phyloP scores from a whole-genome alignment of 495 filamentous ascomycete genomes.

The Aspergillus panamensis region DNA sequence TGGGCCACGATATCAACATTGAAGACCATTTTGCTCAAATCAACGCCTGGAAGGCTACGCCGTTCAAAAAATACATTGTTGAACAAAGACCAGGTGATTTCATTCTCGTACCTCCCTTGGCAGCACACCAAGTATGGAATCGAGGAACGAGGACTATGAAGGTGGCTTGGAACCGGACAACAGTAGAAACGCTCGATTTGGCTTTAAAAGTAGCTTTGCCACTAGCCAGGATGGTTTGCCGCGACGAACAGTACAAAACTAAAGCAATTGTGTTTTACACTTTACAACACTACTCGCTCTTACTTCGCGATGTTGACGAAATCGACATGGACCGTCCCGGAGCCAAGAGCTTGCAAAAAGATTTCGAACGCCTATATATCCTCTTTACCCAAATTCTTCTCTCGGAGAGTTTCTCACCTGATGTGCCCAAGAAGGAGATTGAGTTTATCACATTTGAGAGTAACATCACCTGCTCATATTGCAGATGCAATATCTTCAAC shows the following conservation, averaged over 20 bases:
- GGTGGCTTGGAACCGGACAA: constrained; percentile 97
- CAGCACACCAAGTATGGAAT: constrained; percentile 99
- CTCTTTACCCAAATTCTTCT: constrained; percentile 75
- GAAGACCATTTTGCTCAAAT: constrained; percentile 95
- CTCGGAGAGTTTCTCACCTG: constrained; percentile 74
- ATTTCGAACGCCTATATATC: constrained; percentile 73
- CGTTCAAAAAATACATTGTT: constrained; percentile 87
- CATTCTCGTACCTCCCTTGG: constrained; percentile 89
- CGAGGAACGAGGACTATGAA: constrained; percentile 93
- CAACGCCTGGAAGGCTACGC: constrained; percentile 87
- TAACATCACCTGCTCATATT: constrained; percentile 92
- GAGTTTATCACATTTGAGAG: constrained; percentile 77
- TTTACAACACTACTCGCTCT: constrained; percentile 67
- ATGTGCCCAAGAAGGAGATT: constrained; percentile 54
- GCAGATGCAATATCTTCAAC: constrained; percentile 95
- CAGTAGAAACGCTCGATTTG: constrained; percentile 81
- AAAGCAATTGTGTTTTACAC: constrained; percentile 91
- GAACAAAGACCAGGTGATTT: constrained; percentile 93
- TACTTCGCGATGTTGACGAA: constrained; percentile 49
- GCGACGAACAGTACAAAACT: constrained; percentile 99
- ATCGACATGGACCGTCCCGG: constrained; percentile 44
- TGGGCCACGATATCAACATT: constrained; percentile 94
- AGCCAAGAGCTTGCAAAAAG: constrained; percentile 63
- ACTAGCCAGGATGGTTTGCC: constrained; percentile 83
- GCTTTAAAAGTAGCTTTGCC: constrained; percentile 83